A percentile compares a stretch with the other conserved stretches of the same genome.
phyloP scores from a whole-genome alignment of 2,329 filamentous ascomycete species.

The Aspergillus piperis region DNA sequence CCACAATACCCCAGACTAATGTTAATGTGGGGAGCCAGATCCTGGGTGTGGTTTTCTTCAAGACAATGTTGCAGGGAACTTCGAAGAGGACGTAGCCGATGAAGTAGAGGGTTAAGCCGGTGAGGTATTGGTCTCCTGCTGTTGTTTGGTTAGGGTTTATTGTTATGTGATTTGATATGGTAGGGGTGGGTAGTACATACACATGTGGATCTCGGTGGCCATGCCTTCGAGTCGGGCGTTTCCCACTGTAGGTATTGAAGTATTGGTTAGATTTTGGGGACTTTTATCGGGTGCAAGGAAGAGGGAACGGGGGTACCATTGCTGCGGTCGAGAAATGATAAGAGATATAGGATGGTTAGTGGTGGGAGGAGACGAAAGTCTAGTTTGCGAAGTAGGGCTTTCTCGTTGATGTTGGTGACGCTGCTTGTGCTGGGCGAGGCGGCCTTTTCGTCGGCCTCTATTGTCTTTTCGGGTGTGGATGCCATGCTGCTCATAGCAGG shows the following conservation, averaged over 20 bases:
- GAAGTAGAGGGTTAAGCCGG: conserved; percentile 43
- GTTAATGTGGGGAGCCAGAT: conserved; percentile 46
- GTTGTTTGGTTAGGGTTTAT: not conserved
- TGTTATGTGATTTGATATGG: no score
- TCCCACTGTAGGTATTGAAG: conserved; percentile 30
- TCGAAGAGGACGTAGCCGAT: conserved; percentile 43
- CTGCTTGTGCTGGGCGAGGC: not conserved
- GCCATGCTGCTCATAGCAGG: not conserved
- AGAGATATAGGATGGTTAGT: conserved; percentile 47
- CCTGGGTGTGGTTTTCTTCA: conserved; percentile 42
- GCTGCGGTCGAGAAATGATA: conserved; percentile 47
- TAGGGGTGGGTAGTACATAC: conserved; percentile 23
- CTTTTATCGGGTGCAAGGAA: no score
- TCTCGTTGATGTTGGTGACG: conserved; percentile 36
- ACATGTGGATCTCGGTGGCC: conserved; percentile 40
- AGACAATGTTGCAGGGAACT: conserved; percentile 45
- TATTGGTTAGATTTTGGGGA: no score
- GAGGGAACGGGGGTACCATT: conserved; percentile 32
- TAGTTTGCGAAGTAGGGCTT: conserved; percentile 45
- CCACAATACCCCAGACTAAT: conserved; percentile 53
- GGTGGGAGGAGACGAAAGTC: conserved; percentile 48
- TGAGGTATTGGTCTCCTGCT: conserved; percentile 44
- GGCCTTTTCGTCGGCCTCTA: no score
- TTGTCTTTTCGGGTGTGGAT: not conserved
- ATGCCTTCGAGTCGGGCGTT: conserved; percentile 44